Conservation (phyloP, 1,284 basidiomycete genomes). For the Sparassis latifolia region DNA sequence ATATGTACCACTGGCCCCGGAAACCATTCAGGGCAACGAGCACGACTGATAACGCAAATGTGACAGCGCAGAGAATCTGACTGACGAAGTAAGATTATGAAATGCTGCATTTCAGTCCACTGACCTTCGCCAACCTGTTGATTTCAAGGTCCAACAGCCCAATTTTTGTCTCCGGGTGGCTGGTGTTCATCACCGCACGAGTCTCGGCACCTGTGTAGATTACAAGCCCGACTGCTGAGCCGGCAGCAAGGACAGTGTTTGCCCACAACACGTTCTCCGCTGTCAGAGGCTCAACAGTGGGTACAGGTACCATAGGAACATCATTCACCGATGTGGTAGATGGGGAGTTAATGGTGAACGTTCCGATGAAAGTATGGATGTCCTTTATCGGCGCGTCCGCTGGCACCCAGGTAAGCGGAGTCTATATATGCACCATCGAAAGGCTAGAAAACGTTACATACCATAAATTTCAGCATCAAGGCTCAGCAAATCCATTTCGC, state of each 20-base stretch:
- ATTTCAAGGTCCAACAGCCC: constrained; percentile 93
- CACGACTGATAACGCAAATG: constrained; percentile 85
- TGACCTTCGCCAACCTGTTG: constrained; percentile 90
- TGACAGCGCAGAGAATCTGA: constrained; percentile 91
- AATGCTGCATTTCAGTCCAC: constrained; percentile 8
- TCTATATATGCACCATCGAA: constrained; percentile 9
- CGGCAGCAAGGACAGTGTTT: constrained; percentile 95
- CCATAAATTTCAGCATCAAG: constrained; percentile 85
- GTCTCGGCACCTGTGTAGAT: constrained; percentile 95
- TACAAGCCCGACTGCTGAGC: constrained; percentile 88
- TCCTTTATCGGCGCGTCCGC: constrained; percentile 96
- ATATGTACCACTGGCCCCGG: constrained; percentile 93
- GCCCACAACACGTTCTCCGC: constrained; percentile 97
- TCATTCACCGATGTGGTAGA: constrained; percentile 40
- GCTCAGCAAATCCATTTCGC: constrained; percentile 58
- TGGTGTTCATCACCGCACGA: constrained; percentile 98
- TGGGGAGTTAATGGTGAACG: constrained; percentile 70
- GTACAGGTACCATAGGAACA: constrained; percentile 48
- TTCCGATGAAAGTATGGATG: constrained; percentile 94
- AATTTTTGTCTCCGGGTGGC: constrained; percentile 92
- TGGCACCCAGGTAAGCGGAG: constrained; percentile 21
- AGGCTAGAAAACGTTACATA: constrained; percentile 24
- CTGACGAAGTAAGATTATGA: not conserved
- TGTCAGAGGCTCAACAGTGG: constrained; percentile 73
- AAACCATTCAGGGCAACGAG: constrained; percentile 97